phyloP scores from a whole-genome alignment of 257 asterid species.

The Cordia subcordata region DNA sequence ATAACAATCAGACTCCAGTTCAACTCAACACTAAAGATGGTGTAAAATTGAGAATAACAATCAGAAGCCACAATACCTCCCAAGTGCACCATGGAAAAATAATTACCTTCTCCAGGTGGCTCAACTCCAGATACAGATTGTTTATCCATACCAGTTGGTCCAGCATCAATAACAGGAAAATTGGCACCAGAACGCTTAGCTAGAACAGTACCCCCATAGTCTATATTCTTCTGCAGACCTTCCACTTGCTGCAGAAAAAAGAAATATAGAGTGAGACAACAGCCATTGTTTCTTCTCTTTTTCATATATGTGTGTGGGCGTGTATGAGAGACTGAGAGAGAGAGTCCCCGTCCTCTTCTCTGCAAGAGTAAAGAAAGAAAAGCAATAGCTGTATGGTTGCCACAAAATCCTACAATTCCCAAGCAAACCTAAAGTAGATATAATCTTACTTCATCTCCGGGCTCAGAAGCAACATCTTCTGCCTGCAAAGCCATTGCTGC shows the following conservation, averaged over 20 bases:
- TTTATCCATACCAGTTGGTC: conserved; percentile 26
- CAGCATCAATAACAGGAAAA: conserved; percentile 30
- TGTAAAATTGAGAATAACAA: conserved; percentile 7
- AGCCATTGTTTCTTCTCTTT: not conserved
- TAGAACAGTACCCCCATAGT: conserved; percentile 69
- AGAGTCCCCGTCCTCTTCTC: too few relatives aligned
- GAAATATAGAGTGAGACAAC: conserved; percentile 1
- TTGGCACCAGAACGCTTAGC: conserved; percentile 50
- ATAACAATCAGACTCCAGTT: too few relatives aligned
- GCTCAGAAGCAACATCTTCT: conserved; percentile 41
- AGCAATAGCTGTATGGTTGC: too few relatives aligned
- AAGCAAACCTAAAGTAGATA: conserved; percentile 4
- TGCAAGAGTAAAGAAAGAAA: too few relatives aligned
- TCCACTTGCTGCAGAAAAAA: conserved; percentile 29
- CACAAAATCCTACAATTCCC: too few relatives aligned
- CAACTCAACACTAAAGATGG: not conserved
- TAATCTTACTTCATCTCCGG: conserved; percentile 53
- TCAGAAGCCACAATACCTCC: too few relatives aligned
- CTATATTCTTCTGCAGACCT: too few relatives aligned
- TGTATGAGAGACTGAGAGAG: too few relatives aligned
- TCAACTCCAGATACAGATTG: conserved; percentile 23
- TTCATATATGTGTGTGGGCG: too few relatives aligned
- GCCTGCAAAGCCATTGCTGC: conserved; percentile 62
- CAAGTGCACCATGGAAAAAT: too few relatives aligned
- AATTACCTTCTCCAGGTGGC: conserved; percentile 57